These are phyloP conservation scores for Kalmusia sp. DNA, from an alignment of 2,329 filamentous ascomycete species.

Conservation along the genomic window DNA sequence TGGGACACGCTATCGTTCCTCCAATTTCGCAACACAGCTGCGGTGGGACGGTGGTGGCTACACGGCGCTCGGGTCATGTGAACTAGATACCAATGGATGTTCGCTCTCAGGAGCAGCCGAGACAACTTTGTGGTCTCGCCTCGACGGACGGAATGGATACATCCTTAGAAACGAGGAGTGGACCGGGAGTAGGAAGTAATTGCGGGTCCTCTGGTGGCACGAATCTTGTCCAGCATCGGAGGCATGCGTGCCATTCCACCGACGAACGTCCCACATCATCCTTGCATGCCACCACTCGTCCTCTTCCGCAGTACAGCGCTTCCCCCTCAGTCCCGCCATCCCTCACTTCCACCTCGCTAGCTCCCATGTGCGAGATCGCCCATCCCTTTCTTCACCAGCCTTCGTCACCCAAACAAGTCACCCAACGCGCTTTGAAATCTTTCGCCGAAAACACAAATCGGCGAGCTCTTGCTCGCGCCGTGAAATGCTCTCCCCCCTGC, in stretches of 20 bases:
- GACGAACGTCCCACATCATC: background rate
- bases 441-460: background rate
- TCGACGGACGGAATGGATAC: background rate
- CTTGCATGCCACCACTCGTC: conserved; percentile 1
- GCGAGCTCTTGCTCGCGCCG: background rate
- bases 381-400: conserved; percentile 5
- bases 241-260: background rate
- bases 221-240: background rate
- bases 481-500: conserved; percentile 8
- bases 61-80: background rate
- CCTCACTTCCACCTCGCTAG: background rate
- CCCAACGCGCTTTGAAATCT: background rate
- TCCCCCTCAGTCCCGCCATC: background rate
- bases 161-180: too few relatives aligned
- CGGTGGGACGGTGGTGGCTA: conserved; percentile 2
- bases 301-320: background rate
- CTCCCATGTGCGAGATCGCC: conserved; percentile 1
- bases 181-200: too few relatives aligned
- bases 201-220: background rate
- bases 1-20: conserved; percentile 1
- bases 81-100: too few relatives aligned
- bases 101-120: background rate
- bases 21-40: conserved; percentile 7
- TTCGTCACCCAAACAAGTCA: conserved; percentile 6
- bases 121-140: background rate